Conservation (phyloP, 169 alveolate species). For the Plasmodium gallinaceum region DNA sequence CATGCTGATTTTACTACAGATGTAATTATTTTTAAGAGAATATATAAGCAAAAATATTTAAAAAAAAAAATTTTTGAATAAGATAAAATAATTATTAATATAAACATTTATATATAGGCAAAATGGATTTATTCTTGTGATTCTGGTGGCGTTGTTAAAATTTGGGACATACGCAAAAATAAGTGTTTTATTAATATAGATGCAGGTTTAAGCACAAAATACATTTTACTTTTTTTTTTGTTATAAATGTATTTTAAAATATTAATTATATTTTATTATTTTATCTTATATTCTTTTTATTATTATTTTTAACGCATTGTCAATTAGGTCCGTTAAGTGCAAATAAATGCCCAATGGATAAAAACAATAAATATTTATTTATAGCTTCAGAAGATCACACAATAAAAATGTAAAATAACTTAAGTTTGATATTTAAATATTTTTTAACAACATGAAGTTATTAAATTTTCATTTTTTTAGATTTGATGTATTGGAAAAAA, state of each 20-base stretch:
- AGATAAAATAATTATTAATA: slow-evolving; percentile 24
- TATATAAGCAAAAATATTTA: slow-evolving; percentile 15
- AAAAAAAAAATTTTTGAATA: background rate
- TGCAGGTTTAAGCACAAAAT: slow-evolving; percentile 48
- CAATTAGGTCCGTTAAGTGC: slow-evolving; percentile 76
- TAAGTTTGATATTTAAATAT: slow-evolving; percentile 24
- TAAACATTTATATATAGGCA: slow-evolving; percentile 60
- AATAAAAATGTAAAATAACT: slow-evolving; percentile 58
- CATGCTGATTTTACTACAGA: slow-evolving; percentile 62
- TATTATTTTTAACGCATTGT: slow-evolving; percentile 21
- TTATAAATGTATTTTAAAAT: background rate
- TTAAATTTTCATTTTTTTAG: slow-evolving; percentile 28
- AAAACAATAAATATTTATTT: slow-evolving; percentile 65
- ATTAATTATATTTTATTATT: background rate
- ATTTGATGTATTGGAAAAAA: slow-evolving; percentile 61
- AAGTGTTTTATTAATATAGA: slow-evolving; percentile 62
- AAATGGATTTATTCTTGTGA: slow-evolving; percentile 75
- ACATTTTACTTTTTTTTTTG: slow-evolving; percentile 9
- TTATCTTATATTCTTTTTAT: slow-evolving; percentile 20
- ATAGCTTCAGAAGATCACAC: slow-evolving; percentile 76
- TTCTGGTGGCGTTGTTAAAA: slow-evolving; percentile 76
- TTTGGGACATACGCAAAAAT: slow-evolving; percentile 76
- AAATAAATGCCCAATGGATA: slow-evolving; percentile 77
- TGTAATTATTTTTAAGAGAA: slow-evolving; percentile 20
- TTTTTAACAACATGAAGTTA: slow-evolving; percentile 6